These are phyloP conservation scores for Hypoxylon trugodes DNA, from an alignment of 495 filamentous ascomycete genomes.

Conservation along the genomic window DNA sequence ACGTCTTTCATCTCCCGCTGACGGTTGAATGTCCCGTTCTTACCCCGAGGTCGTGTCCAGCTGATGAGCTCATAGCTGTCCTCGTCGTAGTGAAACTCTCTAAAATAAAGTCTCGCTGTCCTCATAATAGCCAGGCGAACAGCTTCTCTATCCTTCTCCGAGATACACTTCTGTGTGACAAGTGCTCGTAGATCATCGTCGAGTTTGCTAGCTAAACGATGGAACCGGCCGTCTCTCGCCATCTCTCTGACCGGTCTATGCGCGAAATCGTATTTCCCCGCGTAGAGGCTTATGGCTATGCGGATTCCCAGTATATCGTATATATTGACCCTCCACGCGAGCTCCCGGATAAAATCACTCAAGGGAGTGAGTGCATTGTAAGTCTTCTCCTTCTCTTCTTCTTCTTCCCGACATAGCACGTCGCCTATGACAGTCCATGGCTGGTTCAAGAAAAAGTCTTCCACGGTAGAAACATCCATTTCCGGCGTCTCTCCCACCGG, in stretches of 20 bases:
- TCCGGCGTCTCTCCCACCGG: too few relatives aligned
- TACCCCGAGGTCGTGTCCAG: neutral
- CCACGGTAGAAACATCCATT: too few relatives aligned
- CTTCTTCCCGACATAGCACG: too few relatives aligned
- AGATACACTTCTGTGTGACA: neutral
- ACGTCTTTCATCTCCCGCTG: too few relatives aligned
- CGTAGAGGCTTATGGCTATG: constrained; percentile 1
- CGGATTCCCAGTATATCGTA: neutral
- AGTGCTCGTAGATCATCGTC: constrained; percentile 5
- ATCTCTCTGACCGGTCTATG: neutral
- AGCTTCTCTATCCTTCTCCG: neutral
- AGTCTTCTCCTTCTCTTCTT: too few relatives aligned
- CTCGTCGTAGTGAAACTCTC: neutral
- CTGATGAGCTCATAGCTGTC: neutral
- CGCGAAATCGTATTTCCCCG: neutral
- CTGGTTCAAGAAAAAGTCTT: too few relatives aligned
- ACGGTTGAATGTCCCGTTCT: neutral
- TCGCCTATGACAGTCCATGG: too few relatives aligned
- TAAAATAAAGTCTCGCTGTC: neutral
- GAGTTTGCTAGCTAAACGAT: neutral
- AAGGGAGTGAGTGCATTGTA: neutral
- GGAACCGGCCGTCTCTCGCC: neutral
- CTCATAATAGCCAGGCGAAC: neutral
- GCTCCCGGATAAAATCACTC: neutral
- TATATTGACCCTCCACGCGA: neutral